These are phyloP conservation scores for Ophiorrhiza pumila DNA, from an alignment of 257 asterid genomes.

Conservation along the genomic window DNA sequence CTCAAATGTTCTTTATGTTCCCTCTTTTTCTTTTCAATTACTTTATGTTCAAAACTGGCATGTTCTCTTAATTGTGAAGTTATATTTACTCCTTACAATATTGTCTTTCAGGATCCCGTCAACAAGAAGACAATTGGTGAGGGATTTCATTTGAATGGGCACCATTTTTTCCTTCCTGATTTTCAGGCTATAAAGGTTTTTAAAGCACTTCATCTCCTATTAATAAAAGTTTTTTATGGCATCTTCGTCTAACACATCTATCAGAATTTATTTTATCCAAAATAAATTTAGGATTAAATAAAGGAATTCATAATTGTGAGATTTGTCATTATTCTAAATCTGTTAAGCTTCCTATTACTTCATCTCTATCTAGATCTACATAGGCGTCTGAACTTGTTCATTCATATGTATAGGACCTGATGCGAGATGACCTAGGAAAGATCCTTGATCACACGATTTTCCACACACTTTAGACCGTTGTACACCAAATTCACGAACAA, in stretches of 20 bases:
- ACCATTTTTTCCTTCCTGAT: background rate
- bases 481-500: too few species aligned
- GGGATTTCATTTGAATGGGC: background rate
- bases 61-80: background rate
- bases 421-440: too few species aligned
- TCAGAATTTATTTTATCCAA: background rate
- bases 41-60: background rate
- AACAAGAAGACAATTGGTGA: constrained; percentile 5
- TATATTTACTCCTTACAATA: background rate
- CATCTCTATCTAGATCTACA: background rate
- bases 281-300: background rate
- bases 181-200: background rate
- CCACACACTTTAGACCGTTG: too few species aligned
- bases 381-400: background rate
- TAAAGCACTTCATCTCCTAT: background rate
- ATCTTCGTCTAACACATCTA: background rate
- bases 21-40: background rate
- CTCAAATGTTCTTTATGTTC: background rate
- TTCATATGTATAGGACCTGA: background rate
- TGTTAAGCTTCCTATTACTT: background rate
- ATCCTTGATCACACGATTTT: too few species aligned
- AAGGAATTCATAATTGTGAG: background rate
- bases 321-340: background rate
- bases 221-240: background rate
- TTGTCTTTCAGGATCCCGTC: background rate